Evolutionary conservation across 164 flowering plant species (phyloP).

Genomic region (Liriodendron chinense): DNA sequence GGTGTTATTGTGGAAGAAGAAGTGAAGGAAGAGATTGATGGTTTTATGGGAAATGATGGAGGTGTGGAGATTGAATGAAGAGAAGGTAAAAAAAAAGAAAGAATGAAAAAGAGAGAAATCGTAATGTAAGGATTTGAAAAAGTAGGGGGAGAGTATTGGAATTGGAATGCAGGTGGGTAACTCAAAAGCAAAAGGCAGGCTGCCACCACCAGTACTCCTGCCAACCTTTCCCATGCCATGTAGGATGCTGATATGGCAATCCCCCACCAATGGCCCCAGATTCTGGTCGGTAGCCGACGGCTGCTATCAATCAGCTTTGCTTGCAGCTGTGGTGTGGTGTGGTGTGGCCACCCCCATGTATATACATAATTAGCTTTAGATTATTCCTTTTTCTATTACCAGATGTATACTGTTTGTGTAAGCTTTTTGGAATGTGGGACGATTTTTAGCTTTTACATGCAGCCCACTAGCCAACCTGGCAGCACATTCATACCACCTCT

Average conservation of each 20-base stretch:
- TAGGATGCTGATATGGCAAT: conserved; percentile 53
- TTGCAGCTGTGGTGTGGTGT: neutral
- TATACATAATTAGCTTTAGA: too few species aligned
- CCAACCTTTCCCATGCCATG: conserved; percentile 36
- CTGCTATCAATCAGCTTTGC: neutral
- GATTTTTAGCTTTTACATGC: too few species aligned
- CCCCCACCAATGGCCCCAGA: neutral
- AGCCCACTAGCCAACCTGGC: too few species aligned
- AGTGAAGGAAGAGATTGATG: conserved; percentile 2
- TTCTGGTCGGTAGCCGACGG: conserved; percentile 2
- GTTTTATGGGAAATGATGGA: conserved; percentile 16
- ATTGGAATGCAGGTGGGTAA: conserved; percentile 30
- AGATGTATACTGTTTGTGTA: too few species aligned
- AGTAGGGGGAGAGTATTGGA: conserved; percentile 17
- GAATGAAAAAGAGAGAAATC: conserved; percentile 10
- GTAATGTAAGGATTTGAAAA: conserved; percentile 26
- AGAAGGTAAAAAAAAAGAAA: conserved; percentile 14
- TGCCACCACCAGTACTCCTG: conserved; percentile 24
- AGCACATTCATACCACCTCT: too few species aligned
- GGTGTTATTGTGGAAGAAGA: conserved; percentile 6
- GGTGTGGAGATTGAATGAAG: conserved; percentile 20
- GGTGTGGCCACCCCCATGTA: too few species aligned
- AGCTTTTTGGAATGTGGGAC: too few species aligned
- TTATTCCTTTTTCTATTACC: too few species aligned
- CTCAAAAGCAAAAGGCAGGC: conserved; percentile 40